phyloP scores from a whole-genome alignment of 306 rosid species.

The barrel medic (Medicago truncatula) region MtrunA17r5.0-ANR NC_053042.1:38269501-38270000 shows the following conservation, averaged over 20 bases:
- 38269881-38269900: slow-evolving; percentile 20
- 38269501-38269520: slow-evolving; percentile 28
- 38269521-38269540: slow-evolving; percentile 10
- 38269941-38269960: not conserved
- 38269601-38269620: slow-evolving; percentile 89
- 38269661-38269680: slow-evolving; percentile 95
- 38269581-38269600: slow-evolving; percentile 85
- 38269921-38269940: not conserved
- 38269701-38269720: slow-evolving; percentile 35
- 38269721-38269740: no score
- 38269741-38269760: not conserved
- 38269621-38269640: slow-evolving; percentile 86
- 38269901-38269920: not conserved
- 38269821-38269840: slow-evolving; percentile 4
- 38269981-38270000: slow-evolving; percentile 12
- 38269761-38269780: slow-evolving; percentile 7
- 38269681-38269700: slow-evolving; percentile 87
- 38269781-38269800: not conserved
- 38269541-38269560: slow-evolving; percentile 32
- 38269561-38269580: slow-evolving; percentile 27
- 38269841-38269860: slow-evolving; percentile 7
- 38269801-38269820: no score
- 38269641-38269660: slow-evolving; percentile 90
- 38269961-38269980: slow-evolving; percentile 28
- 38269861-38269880: slow-evolving; percentile 7